Conservation (phyloP, 2,329 filamentous ascomycete species). For the Lasiodiplodia theobromae region DNA sequence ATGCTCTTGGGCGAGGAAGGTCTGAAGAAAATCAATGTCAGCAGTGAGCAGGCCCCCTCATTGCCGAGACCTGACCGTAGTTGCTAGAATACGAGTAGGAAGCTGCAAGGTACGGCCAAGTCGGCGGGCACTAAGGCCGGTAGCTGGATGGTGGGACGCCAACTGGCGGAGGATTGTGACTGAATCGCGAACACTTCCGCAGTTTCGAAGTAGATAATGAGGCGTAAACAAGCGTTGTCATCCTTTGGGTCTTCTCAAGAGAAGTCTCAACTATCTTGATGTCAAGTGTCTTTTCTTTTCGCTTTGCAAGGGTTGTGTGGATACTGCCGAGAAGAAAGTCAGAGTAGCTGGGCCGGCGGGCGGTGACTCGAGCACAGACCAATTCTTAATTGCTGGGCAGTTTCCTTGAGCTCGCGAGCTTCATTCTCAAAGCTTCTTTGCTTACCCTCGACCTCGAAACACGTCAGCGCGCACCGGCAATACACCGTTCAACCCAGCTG, state of each 20-base stretch:
- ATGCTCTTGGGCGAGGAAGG: neutral
- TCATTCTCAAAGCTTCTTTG: neutral
- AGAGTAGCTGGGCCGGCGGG: neutral
- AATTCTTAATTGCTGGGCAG: neutral
- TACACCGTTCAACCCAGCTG: neutral
- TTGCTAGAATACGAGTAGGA: neutral
- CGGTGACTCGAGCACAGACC: constrained; percentile 13
- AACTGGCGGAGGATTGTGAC: neutral
- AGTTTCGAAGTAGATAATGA: neutral
- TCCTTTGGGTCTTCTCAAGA: neutral
- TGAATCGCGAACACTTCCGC: neutral
- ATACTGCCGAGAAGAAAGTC: neutral
- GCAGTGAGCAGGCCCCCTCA: neutral
- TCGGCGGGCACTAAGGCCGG: neutral
- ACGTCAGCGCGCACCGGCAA: neutral
- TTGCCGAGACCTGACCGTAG: neutral
- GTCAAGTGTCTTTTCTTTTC: neutral
- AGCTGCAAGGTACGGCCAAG: neutral
- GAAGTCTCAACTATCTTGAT: neutral
- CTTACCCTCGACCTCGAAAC: neutral
- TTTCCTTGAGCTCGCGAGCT: constrained; percentile 17
- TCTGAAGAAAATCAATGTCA: neutral
- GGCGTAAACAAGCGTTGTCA: neutral
- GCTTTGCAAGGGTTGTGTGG: neutral
- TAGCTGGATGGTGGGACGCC: neutral